phyloP scores from a whole-genome alignment of 495 filamentous ascomycete species.

The Sphaerosporella brunnea region DNA sequence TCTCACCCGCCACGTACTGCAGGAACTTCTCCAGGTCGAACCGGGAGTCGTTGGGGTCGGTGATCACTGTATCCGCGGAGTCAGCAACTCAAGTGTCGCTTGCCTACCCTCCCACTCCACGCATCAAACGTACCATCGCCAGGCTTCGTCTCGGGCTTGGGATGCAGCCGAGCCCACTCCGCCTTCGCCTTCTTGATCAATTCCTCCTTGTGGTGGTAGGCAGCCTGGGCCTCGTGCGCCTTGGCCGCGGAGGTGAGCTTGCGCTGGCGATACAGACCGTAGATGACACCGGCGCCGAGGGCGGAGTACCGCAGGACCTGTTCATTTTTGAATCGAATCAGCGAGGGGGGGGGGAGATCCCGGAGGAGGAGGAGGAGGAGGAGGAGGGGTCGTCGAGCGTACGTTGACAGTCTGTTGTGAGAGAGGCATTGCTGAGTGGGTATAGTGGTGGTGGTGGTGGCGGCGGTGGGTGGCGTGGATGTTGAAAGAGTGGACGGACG shows the following conservation, averaged over 20 bases:
- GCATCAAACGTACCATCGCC: conserved; percentile 1
- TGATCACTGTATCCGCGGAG: conserved; percentile 42
- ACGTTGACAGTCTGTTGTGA: conserved; percentile 27
- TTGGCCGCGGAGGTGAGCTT: conserved; percentile 49
- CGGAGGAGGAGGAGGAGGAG: not conserved
- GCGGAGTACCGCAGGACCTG: conserved; percentile 93
- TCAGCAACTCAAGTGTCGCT: not conserved
- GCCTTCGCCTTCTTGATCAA: conserved; percentile 83
- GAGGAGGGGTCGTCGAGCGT: conserved; percentile 11
- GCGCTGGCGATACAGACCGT: conserved; percentile 82
- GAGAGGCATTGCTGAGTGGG: conserved; percentile 18
- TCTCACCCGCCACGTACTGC: not conserved
- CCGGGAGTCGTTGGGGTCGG: conserved; percentile 62
- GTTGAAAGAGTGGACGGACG: conserved; percentile 11
- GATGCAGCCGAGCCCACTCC: conserved; percentile 63
- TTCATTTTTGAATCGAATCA: not conserved
- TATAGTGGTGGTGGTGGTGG: not conserved
- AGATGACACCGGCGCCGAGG: conserved; percentile 70
- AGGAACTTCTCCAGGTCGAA: conserved; percentile 58
- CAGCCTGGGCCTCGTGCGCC: conserved; percentile 46
- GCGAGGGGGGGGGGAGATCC: too few relatives aligned
- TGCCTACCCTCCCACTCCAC: too few relatives aligned
- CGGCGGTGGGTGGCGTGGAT: not conserved
- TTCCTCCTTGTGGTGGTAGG: conserved; percentile 70
- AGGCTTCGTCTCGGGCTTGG: conserved; percentile 9